Evolutionary conservation across 495 filamentous ascomycete genomes (phyloP), one percentile per base, ranked within the genome.

Genomic region (Penicillium canariense): DNA sequence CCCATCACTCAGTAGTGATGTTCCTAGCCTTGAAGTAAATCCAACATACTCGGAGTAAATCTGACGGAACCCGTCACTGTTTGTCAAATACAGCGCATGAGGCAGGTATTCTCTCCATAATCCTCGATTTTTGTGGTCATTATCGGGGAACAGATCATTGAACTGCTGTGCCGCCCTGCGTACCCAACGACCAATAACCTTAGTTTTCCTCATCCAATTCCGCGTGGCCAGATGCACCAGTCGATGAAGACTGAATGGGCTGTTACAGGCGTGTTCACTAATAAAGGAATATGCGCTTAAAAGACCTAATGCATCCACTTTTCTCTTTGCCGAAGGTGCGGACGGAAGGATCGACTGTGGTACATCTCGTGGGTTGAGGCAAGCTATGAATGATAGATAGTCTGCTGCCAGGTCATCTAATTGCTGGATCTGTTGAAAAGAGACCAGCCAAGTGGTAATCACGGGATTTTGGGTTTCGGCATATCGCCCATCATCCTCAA

Each of bases 371-470:
- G 66, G 68, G 39, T 78, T 67, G 6, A 80, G 39, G 49, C 70
- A 70, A 26, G 69, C 62, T 53, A 80, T 75, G 28, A 76, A 65
- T 5, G 64, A 69, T 18, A 82, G 55, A 36, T 70, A 61, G 2
- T 78, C 71, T 7, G 66, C 65, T 32, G 79, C 75, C 6, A 61
- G 23, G 14, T 62, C 52, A 50, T 66, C 53, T 1, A 48, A 52
- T 9, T 40, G 26, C 9, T 53, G 63, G 23, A 81, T 79, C 35
- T 75, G 72, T 10, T 76, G 56, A 30, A 80, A 78, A 6, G 77
- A 81, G 18, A 81, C 62, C n/a, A 73, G 55, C 77, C 72, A 81
- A 9, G 78, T 81, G 5, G 52, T 62, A 11, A 67, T 60, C 0
- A 81, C 65, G 0, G 75, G 66, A 53, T 79, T 79, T 9, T 58